Evolutionary conservation across 2,329 filamentous ascomycete species (phyloP), one percentile per base, ranked within the genome.

Genomic region (Sporothrix inflata): DNA sequence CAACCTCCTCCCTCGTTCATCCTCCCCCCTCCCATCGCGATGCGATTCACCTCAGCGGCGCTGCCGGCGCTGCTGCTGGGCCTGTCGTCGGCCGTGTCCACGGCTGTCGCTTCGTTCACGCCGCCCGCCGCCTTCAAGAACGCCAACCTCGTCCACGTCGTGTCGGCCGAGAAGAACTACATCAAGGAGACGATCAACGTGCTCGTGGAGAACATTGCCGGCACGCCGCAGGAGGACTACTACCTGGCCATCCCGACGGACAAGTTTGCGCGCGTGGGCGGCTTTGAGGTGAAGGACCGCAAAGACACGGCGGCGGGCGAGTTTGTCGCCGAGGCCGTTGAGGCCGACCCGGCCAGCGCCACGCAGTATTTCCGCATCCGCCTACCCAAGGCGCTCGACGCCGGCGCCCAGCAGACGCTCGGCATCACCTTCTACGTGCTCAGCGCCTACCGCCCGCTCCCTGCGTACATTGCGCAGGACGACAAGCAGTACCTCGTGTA

Each of bases 71-170:
- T 89, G 78, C 82, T 87, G 76, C 89, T 89, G 79, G 84, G 90
- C 79, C 81, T 89, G 77, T 85, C 81, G 73, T 79, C 86, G 74
- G 81, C 82, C 73, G 77, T 76, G 78, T 78, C 79, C 73, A 79
- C 80, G 57, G 78, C 79, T 69, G 75, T 90, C 57, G 82, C 88
- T 76, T 86, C 86, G 74, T 97, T 98, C 85, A 91, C 89, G 82
- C 94, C 95, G 70, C 92, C 94, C 16, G 92, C 94, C 80, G 92
- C 94, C 76, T 99, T 97, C 85, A 94, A 94, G 84, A 98, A 99
- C 83, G 88, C 87, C 82, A 98, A 99, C 81, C 83, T 98, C 40
- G 92, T 98, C 69, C 92, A 96, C 78, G 91, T 92, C 75, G 91
- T 97, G 79, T 97, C 97, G 76, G 83, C 98, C 73, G 95, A 98